Conservation (phyloP, 441 rosid species). For the Capsella rubella region DNA sequence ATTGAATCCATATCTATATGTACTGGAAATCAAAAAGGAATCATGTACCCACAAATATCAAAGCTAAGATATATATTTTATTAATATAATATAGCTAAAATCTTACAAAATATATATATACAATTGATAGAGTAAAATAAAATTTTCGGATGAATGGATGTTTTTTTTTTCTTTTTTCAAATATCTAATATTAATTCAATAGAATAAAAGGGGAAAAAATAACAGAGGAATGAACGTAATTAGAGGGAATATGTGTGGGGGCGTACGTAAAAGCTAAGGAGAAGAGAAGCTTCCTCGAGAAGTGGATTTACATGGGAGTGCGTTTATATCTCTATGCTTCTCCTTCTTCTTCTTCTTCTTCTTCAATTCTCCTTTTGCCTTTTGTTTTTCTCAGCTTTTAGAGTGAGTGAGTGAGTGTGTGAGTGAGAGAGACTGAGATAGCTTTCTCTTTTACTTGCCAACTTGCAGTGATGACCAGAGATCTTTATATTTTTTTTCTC, state of each 20-base stretch:
- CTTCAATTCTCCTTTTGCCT: conserved; percentile 36
- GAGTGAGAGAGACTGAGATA: conserved; percentile 37
- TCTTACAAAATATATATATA: background rate
- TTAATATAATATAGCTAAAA: background rate
- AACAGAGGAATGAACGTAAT: conserved; percentile 10
- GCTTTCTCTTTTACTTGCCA: conserved; percentile 62
- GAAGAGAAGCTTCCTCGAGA: conserved; percentile 85
- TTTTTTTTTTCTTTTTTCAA: background rate
- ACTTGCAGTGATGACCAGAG: conserved; percentile 54
- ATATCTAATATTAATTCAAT: background rate
- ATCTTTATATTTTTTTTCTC: conserved; percentile 21
- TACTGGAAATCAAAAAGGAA: background rate
- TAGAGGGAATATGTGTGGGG: conserved; percentile 41
- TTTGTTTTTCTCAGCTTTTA: conserved; percentile 44
- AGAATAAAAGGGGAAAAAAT: background rate
- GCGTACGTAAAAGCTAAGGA: conserved; percentile 25
- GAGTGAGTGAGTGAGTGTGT: conserved; percentile 31
- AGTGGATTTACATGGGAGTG: conserved; percentile 59
- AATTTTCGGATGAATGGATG: background rate
- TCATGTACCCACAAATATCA: conserved; percentile 4
- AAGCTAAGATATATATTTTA: background rate
- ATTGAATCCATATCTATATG: background rate
- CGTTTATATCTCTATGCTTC: conserved; percentile 61
- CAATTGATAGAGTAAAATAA: background rate
- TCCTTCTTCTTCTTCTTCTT: conserved; percentile 45